Conservation (phyloP, 164 flowering plant species). For the Annona squamosa region DNA sequence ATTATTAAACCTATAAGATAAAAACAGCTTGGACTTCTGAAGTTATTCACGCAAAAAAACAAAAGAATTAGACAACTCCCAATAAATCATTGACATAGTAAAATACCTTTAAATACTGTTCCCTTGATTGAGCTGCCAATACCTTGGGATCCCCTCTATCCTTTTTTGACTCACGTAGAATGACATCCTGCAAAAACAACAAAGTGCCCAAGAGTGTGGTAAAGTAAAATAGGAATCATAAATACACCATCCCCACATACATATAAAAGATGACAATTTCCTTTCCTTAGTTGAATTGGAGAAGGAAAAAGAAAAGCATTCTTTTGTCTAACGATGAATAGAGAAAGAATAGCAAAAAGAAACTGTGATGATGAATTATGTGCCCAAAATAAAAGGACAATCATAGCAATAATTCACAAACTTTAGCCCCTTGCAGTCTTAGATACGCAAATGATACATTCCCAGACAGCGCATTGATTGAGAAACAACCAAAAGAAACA, state of each 20-base stretch:
- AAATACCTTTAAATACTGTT: conserved; percentile 66
- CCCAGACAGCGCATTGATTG: too few species aligned
- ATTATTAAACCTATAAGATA: not conserved
- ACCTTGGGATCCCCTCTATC: conserved; percentile 60
- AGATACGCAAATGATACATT: too few species aligned
- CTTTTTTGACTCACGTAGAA: conserved; percentile 55
- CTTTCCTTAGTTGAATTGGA: not conserved
- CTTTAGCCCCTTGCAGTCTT: too few species aligned
- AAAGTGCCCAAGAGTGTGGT: conserved; percentile 2
- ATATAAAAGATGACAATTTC: not conserved
- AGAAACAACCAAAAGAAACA: too few species aligned
- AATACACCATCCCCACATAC: not conserved
- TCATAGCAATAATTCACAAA: not conserved
- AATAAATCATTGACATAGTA: not conserved
- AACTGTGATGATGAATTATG: not conserved
- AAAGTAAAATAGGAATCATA: not conserved
- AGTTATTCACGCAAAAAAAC: not conserved
- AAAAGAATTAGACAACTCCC: not conserved
- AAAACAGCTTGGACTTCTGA: not conserved
- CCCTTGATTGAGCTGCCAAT: conserved; percentile 79
- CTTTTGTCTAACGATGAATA: not conserved
- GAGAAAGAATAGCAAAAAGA: too few species aligned
- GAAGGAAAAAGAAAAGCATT: not conserved
- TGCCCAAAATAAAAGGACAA: not conserved
- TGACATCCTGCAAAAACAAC: conserved; percentile 50